A percentile compares a stretch with the other conserved stretches of the same genome.
phyloP scores from a whole-genome alignment of 257 asterid species.

The Linaria vulgaris region DNA sequence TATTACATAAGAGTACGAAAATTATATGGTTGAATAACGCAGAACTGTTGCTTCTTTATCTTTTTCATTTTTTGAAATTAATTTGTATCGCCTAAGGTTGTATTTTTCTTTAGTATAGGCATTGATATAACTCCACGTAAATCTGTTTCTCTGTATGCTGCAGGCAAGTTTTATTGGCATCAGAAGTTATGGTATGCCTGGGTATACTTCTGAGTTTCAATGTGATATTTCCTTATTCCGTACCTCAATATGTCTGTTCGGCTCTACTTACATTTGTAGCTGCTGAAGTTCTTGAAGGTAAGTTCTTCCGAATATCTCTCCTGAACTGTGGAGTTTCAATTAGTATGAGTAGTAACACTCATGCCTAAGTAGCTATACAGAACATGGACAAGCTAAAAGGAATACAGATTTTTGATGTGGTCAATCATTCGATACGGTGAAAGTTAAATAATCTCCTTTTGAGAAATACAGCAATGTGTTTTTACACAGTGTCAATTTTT shows the following conservation, averaged over 20 bases:
- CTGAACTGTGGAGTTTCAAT: not conserved
- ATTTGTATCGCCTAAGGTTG: too few relatives aligned
- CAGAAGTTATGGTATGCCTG: conserved; percentile 62
- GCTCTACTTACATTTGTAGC: conserved; percentile 72
- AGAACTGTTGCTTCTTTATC: too few relatives aligned
- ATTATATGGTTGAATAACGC: too few relatives aligned
- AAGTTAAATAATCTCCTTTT: too few relatives aligned
- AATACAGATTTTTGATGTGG: not conserved
- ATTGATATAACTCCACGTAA: not conserved
- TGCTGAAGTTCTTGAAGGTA: conserved; percentile 87
- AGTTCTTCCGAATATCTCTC: not conserved
- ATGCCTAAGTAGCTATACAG: not conserved
- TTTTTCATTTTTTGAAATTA: too few relatives aligned
- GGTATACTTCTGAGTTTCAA: conserved; percentile 69
- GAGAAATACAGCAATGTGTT: too few relatives aligned
- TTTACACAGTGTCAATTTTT: too few relatives aligned
- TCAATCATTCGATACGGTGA: too few relatives aligned
- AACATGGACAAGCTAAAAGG: not conserved
- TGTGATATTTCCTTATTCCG: conserved; percentile 52
- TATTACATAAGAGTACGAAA: too few relatives aligned
- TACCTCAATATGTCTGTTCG: conserved; percentile 65
- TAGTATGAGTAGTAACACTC: not conserved
- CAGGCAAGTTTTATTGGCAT: conserved; percentile 78
- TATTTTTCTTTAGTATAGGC: too few relatives aligned
- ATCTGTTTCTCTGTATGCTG: conserved; percentile 5